phyloP scores from a whole-genome alignment of 805 yeast genomes.

The Wickerhamiella nectarea region DNA sequence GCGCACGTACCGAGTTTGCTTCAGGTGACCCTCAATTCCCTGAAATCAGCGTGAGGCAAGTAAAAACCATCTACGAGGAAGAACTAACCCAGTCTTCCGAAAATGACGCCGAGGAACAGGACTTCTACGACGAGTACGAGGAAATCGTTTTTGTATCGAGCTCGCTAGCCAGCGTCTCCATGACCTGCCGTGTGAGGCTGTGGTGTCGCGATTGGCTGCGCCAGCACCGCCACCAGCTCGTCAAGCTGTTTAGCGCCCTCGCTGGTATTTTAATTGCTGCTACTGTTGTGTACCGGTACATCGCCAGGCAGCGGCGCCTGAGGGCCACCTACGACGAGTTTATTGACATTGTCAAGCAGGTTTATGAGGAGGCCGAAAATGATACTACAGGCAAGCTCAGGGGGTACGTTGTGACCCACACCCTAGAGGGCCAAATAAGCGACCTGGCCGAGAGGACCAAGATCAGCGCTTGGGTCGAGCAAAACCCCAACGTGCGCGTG shows the following conservation, averaged over 20 bases:
- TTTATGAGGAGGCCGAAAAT: slow-evolving; percentile 14
- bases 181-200: slow-evolving; percentile 15
- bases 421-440: slow-evolving; percentile 11
- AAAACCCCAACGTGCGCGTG: slow-evolving; percentile 49
- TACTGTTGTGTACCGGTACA: neutral
- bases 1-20: slow-evolving; percentile 16
- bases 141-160: slow-evolving; percentile 10
- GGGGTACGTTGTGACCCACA: slow-evolving; percentile 11
- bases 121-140: neutral
- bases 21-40: slow-evolving; percentile 46
- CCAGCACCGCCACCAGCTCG: slow-evolving; percentile 9
- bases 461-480: slow-evolving; percentile 44
- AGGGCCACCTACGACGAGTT: slow-evolving; percentile 9
- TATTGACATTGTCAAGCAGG: slow-evolving; percentile 10
- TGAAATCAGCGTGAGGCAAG: slow-evolving; percentile 50
- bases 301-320: neutral
- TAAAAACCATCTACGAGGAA: slow-evolving; percentile 20
- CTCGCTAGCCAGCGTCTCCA: slow-evolving; percentile 13
- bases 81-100: slow-evolving; percentile 11
- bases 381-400: slow-evolving; percentile 14
- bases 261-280: neutral
- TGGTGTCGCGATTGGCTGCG: slow-evolving; percentile 11
- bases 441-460: slow-evolving; percentile 38
- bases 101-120: slow-evolving; percentile 11
- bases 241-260: neutral